phyloP scores from a whole-genome alignment of 495 filamentous ascomycete species.

The Penicillium chermesinum region DNA sequence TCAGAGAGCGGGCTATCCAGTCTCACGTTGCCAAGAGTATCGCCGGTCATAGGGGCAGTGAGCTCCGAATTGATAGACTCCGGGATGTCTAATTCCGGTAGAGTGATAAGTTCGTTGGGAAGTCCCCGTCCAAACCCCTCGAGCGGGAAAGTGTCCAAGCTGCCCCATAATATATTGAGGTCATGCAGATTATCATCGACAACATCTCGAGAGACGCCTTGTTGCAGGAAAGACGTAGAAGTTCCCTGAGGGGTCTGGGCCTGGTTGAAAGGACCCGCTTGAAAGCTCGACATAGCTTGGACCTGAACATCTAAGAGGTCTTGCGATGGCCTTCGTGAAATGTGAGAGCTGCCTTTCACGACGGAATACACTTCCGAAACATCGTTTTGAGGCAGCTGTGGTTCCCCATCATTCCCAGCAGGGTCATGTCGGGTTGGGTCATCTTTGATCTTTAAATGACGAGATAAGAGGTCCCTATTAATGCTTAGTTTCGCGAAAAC shows the following conservation, averaged over 20 bases:
- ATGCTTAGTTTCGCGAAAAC: background rate
- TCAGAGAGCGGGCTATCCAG: background rate
- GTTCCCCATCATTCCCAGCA: background rate
- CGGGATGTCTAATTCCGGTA: background rate
- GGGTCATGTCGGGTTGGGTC: background rate
- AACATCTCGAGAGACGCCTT: background rate
- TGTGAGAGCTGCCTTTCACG: background rate
- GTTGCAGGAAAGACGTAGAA: background rate
- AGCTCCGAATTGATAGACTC: background rate
- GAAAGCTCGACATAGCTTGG: background rate
- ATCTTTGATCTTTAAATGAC: constrained; percentile 2
- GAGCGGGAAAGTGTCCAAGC: background rate
- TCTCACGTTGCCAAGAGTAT: background rate
- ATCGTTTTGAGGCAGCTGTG: background rate
- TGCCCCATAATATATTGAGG: constrained; percentile 4
- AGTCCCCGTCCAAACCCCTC: background rate
- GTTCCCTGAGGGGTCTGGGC: background rate
- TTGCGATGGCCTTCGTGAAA: background rate
- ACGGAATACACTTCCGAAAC: background rate
- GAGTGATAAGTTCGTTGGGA: background rate
- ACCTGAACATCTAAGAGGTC: background rate
- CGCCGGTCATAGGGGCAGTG: background rate
- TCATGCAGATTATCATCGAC: constrained; percentile 2
- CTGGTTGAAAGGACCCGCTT: background rate
- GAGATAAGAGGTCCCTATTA: constrained; percentile 1